Evolutionary conservation across 768 basidiomycete species (phyloP).

Genomic region (Arthromyces matolae): DNA sequence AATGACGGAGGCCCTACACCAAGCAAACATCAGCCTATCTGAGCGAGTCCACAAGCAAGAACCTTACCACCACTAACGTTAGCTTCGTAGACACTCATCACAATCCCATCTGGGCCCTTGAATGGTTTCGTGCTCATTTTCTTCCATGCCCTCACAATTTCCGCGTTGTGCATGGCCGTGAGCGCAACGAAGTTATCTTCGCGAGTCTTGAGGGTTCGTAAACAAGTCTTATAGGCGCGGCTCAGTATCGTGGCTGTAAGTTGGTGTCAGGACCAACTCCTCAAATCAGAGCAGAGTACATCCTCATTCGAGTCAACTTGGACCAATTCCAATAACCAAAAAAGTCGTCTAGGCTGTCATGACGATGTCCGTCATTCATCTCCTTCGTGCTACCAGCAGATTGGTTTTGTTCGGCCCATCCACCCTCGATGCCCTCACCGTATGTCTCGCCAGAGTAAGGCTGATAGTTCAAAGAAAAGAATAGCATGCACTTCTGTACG

Average conservation of each 20-base stretch:
- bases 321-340: slow-evolving; percentile 24
- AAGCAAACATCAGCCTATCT: too few species aligned
- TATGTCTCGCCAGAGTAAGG: too few species aligned
- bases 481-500: slow-evolving; percentile 19
- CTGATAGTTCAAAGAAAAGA: slow-evolving; percentile 24
- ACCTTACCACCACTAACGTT: background rate
- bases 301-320: slow-evolving; percentile 21
- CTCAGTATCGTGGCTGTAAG: background rate
- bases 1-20: too few species aligned
- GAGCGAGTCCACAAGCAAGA: too few species aligned
- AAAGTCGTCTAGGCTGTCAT: slow-evolving; percentile 26
- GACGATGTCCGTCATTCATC: too few species aligned
- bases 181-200: background rate
- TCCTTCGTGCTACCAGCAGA: too few species aligned
- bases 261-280: background rate
- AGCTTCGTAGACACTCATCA: slow-evolving; percentile 3
- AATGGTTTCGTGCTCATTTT: slow-evolving; percentile 3
- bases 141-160: background rate
- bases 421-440: too few species aligned
- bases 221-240: background rate
- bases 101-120: background rate
- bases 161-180: background rate
- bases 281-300: background rate
- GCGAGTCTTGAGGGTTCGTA: background rate
- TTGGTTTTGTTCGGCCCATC: too few species aligned